Percentiles rank a stretch among this genome's conserved stretches.
Conservation (phyloP, 129 eudicot genomes). For the Centaurea solstitialis region DNA sequence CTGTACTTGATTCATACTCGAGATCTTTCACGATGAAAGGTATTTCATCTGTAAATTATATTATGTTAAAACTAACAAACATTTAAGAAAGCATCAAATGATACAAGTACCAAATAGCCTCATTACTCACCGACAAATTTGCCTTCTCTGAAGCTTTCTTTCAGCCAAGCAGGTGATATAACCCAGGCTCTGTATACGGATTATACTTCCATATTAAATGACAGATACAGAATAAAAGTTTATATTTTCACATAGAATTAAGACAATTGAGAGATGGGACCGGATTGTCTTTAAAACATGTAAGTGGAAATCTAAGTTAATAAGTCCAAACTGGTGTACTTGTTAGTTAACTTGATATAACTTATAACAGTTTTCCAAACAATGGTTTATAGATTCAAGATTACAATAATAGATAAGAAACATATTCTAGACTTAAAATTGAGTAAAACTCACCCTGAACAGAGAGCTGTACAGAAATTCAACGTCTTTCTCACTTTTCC, state of each 20-base stretch:
- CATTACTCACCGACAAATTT: conserved; percentile 66
- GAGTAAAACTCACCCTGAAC: conserved; percentile 74
- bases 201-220: neutral
- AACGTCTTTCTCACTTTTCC: conserved; percentile 86
- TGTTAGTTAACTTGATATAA: too few species aligned
- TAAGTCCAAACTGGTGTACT: too few species aligned
- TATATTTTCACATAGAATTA: neutral
- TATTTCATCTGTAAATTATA: conserved; percentile 59
- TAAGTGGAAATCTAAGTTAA: too few species aligned
- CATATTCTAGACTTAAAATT: neutral
- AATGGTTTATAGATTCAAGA: neutral
- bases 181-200: conserved; percentile 74
- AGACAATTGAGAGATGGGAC: neutral
- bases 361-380: neutral
- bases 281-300: neutral
- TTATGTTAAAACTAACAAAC: neutral
- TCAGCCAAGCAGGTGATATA: conserved; percentile 80
- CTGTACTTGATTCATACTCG: conserved; percentile 59
- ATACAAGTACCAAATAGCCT: conserved; percentile 4
- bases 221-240: neutral
- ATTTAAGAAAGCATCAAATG: neutral
- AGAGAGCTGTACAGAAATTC: conserved; percentile 90
- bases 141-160: conserved; percentile 76
- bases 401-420: neutral
- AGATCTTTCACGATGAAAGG: conserved; percentile 70